A percentile compares a stretch with the other conserved stretches of the same genome.
Evolutionary conservation across 1,139 yeast genomes (phyloP).

Genomic region (Blastobotrys petasosporus): DNA sequence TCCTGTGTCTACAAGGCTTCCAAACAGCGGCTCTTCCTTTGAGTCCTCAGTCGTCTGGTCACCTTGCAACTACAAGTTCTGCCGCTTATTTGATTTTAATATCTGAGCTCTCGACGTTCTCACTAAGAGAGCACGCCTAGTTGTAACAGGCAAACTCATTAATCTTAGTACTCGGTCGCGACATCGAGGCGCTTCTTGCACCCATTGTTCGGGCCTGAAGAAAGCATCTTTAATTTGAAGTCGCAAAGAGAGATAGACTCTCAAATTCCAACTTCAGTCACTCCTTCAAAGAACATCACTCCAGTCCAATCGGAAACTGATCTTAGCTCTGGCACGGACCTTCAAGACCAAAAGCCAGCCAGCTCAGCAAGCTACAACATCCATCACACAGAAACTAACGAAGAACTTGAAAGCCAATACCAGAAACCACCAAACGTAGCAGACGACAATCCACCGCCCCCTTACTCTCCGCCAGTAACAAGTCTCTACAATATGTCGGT

Average conservation of each 20-base stretch:
- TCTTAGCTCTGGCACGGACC: background rate
- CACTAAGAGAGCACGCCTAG: too few relatives aligned
- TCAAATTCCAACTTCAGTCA: conserved; percentile 17
- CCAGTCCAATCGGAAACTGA: conserved; percentile 1
- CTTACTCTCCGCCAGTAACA: conserved; percentile 27
- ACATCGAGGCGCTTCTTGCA: too few relatives aligned
- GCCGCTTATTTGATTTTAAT: too few relatives aligned
- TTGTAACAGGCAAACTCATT: too few relatives aligned
- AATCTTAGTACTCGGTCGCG: too few relatives aligned
- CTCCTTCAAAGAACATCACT: conserved; percentile 14
- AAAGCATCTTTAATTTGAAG: too few relatives aligned
- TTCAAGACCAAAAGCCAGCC: background rate
- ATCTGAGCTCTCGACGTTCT: too few relatives aligned
- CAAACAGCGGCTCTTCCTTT: background rate
- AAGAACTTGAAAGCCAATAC: conserved; percentile 3
- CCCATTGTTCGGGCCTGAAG: too few relatives aligned
- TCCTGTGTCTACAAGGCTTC: too few relatives aligned
- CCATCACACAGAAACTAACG: conserved; percentile 2
- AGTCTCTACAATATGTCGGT: conserved; percentile 26
- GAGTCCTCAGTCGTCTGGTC: background rate
- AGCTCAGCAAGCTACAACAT: background rate
- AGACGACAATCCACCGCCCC: conserved; percentile 26
- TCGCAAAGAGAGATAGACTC: background rate
- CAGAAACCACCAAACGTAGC: conserved; percentile 3
- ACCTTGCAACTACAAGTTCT: too few relatives aligned